These are phyloP conservation scores for Saprolegnia diclina DNA, from an alignment of 352 stramenopile species.

Conservation along the genomic window DNA sequence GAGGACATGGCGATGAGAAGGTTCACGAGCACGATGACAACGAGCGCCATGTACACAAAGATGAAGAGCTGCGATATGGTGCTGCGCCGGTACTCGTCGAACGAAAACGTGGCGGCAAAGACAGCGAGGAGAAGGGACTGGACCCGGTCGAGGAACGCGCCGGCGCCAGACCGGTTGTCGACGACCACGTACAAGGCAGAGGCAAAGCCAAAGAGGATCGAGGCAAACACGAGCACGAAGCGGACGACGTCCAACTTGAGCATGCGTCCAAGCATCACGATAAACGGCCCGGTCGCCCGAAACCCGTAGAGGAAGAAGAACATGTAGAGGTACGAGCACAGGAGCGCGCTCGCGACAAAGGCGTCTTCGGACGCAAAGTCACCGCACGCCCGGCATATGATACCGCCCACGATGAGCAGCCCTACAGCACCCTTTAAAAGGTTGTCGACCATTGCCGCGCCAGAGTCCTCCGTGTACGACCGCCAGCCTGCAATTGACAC, in stretches of 20 bases:
- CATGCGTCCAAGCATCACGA: conserved; percentile 65
- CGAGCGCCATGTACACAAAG: conserved; percentile 52
- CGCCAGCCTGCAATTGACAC: conserved; percentile 26
- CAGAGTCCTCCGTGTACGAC: conserved; percentile 40
- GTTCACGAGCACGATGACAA: conserved; percentile 62
- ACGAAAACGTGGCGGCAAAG: conserved; percentile 56
- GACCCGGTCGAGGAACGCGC: conserved; percentile 36
- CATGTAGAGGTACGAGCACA: conserved; percentile 57
- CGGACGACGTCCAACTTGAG: conserved; percentile 51
- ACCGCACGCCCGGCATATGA: conserved; percentile 27
- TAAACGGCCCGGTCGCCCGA: conserved; percentile 51
- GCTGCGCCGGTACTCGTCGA: conserved; percentile 47
- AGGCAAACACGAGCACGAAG: conserved; percentile 52
- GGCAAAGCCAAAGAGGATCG: conserved; percentile 48
- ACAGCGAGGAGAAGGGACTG: conserved; percentile 51
- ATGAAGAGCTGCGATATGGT: conserved; percentile 36
- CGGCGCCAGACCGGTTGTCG: conserved; percentile 35
- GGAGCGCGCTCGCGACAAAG: conserved; percentile 39
- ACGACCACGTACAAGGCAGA: conserved; percentile 52
- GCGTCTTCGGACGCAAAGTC: conserved; percentile 39
- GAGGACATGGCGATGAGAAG: conserved; percentile 58
- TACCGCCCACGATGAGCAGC: conserved; percentile 35
- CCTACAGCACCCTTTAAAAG: conserved; percentile 42
- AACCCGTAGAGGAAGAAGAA: conserved; percentile 68
- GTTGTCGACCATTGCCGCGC: conserved; percentile 48